Conservation (phyloP, 2,329 filamentous ascomycete species). For the Alternaria gansuensis region DNA sequence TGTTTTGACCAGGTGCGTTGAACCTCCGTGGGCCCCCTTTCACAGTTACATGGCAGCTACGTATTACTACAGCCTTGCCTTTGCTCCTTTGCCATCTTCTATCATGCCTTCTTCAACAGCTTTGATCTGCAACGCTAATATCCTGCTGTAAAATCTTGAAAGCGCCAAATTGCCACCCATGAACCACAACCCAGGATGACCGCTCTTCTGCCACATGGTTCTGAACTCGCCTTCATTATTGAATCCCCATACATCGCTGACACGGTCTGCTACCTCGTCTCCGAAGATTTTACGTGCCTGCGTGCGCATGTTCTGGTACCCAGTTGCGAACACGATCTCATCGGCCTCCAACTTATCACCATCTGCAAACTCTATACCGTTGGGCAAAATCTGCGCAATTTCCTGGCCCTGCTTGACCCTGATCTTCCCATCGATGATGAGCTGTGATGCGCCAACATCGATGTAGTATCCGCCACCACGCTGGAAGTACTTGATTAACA, state of each 20-base stretch:
- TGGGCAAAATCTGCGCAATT: conserved; percentile 49
- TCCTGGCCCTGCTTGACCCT: conserved; percentile 55
- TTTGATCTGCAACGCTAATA: conserved; percentile 60
- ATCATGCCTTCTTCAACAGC: conserved; percentile 47
- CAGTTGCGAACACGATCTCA: conserved; percentile 59
- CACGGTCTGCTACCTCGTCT: conserved; percentile 50
- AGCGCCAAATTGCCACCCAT: conserved; percentile 56
- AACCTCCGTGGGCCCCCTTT: neutral
- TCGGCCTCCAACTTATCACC: conserved; percentile 56
- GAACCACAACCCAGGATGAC: conserved; percentile 56
- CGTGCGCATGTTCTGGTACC: conserved; percentile 57
- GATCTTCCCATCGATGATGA: conserved; percentile 58
- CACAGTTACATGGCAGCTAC: neutral
- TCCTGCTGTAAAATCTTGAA: conserved; percentile 59
- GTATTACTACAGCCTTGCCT: conserved; percentile 11
- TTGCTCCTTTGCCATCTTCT: neutral
- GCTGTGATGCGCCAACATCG: conserved; percentile 56
- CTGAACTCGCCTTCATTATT: conserved; percentile 60
- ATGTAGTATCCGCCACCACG: conserved; percentile 60
- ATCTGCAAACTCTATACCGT: conserved; percentile 57
- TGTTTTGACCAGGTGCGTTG: neutral
- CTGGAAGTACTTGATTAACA: conserved; percentile 54
- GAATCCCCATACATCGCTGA: conserved; percentile 58
- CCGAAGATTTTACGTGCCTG: conserved; percentile 55
- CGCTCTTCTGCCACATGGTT: conserved; percentile 52